Conservation (phyloP, 202 grass and related monocot genomes). For the Musa balbisiana region DNA sequence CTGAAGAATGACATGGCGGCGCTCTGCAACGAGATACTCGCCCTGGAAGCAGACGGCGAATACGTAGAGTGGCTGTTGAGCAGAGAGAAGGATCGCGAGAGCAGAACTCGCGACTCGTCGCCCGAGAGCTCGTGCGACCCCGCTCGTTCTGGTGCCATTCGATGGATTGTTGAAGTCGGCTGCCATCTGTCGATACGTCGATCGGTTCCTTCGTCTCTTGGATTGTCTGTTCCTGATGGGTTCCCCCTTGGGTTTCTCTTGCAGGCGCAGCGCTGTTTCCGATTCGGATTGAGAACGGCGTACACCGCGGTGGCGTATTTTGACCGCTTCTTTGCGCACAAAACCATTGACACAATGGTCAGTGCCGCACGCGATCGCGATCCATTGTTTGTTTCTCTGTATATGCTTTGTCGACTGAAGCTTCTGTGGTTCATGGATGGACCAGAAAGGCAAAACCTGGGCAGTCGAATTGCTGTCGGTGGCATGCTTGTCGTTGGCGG, state of each 20-base stretch:
- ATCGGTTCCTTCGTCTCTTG: background rate
- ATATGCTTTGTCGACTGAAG: background rate
- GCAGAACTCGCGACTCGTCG: background rate
- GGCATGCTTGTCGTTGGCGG: conserved; percentile 77
- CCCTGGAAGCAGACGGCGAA: conserved; percentile 55
- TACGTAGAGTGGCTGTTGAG: conserved; percentile 57
- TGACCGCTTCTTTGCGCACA: conserved; percentile 22
- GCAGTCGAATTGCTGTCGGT: conserved; percentile 50
- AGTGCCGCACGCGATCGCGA: background rate
- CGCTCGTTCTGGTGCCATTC: conserved; percentile 43
- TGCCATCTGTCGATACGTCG: background rate
- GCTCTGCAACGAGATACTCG: conserved; percentile 5
- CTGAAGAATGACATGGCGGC: background rate
- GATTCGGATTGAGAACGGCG: conserved; percentile 46
- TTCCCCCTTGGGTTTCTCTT: background rate
- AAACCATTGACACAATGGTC: conserved; percentile 40
- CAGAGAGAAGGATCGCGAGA: conserved; percentile 30
- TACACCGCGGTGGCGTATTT: background rate
- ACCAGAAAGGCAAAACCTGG: conserved; percentile 52
- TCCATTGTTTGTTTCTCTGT: conserved; percentile 17
- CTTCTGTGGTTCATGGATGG: conserved; percentile 22
- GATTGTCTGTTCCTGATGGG: conserved; percentile 4
- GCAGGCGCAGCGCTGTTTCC: conserved; percentile 42
- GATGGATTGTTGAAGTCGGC: conserved; percentile 63
- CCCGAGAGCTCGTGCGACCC: conserved; percentile 40